Base-by-base conservation (phyloP, 169 alveolate genomes). In the Cryptosporidium ryanae region DNA sequence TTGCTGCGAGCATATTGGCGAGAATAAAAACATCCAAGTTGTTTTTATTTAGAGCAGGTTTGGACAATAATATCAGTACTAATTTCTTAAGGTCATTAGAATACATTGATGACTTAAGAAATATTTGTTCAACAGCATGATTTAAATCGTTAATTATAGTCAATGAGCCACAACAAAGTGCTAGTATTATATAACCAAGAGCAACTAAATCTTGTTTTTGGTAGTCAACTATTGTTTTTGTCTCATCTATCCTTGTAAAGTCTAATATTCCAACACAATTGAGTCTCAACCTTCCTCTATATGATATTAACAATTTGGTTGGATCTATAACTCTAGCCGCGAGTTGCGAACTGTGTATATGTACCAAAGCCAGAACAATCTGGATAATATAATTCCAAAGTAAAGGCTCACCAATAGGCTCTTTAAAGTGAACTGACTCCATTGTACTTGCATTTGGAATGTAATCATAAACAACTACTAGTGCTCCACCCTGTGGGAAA, bases 281-380 rank as follows among this genome's bases (percentile, higher is more conserved):
- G 34, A 76, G 64, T 21, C 87, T 57, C 10, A 76, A 43, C 10
- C 87, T 76, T 15, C 87, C 87, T 76, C 87, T 76, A 23, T 76
- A 76, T 17, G 87, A 76, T 25, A 76, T 76, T 32, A 76, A 15
- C 15, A 76, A 63, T 48, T 76, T 76, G 17, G 87, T 76, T 48
- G 87, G 87, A 34, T 76, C 87, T 0, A 76, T 76, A 27, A 76
- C 87, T 38, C 87, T 76, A 31, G 87, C 87, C 8, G 87, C 87
- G 6, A 76, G 64, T 65, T 76, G 87, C 8, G 87, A 55, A 29
- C 87, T 76, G 25, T 76, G 87, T 15, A 76, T 76, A 44, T 76
- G 87, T 29, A 76, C 87, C 59, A 76, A 23, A 7, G 87, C 87
- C 27, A 76, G 59, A 7, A 76, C 87, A 12, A 76, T 76, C 64